Evolutionary conservation across 805 yeast genomes (phyloP), one percentile per base, ranked within the genome.

Genomic region (Kodamaea kakaduensis): DNA sequence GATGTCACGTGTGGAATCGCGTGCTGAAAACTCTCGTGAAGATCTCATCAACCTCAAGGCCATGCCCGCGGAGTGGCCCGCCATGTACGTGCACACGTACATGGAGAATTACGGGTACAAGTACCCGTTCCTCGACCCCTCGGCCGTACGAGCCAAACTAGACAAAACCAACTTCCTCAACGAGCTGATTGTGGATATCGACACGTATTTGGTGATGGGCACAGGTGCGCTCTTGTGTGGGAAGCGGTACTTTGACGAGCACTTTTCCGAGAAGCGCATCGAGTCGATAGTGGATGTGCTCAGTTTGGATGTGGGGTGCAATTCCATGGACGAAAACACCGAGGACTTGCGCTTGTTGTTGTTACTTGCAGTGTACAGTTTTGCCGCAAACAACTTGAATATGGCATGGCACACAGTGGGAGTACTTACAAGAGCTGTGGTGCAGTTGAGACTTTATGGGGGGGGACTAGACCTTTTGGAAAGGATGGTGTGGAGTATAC

Each of bases 191-290:
- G 56, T 67, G 14, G 56, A 55, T 40, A 46, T 65, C 39, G 69
- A 65, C 41, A 46, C 60, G 13, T 67, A 64, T 46, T 40, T 67
- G 35, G 46, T 66, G 24, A 45, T 67, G 54, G 54, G 65, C 36
- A 59, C 63, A 16, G 71, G 71, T 7, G 61, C 70, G 40, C 45
- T 63, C 25, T 45, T 65, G 5, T 51, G 55, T 38, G 71, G 64
- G 41, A 27, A 26, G 15, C 34, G 38, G 9, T 42, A 48, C 25
- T 67, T 59, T 45, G 36, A 42, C 4, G 43, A 47, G 10, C 54
- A 44, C 36, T 67, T 67, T 45, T 59, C 52, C 34, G 64, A 58
- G 31, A 49, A 51, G 18, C 47, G 45, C 25, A 52, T 67, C 12
- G 59, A 54, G 36, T 48, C 60, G 1, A 56, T 63, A n/a, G 46